Percentiles rank a stretch among this genome's conserved stretches.
Evolutionary conservation across 2,329 filamentous ascomycete species (phyloP).

Genomic region (Exutisphaerella laricina): DNA sequence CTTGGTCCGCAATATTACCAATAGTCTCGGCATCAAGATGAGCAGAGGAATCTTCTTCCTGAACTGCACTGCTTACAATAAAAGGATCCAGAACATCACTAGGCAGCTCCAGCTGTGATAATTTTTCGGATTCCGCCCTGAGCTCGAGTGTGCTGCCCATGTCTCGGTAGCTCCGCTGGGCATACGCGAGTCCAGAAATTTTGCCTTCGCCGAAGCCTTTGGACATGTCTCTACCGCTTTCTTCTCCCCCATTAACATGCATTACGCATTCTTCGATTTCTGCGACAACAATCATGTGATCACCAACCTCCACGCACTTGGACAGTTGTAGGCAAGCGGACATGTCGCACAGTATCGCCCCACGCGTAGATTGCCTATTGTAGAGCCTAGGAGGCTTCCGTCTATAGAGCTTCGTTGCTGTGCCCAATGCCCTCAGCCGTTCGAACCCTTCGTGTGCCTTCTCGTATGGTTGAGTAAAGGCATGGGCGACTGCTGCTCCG

Average conservation of each 20-base stretch:
- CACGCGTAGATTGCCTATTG: no score
- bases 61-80: neutral
- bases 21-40: no score
- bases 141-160: no score
- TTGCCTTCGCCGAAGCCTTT: neutral
- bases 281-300: constrained; percentile 47
- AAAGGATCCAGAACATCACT: constrained; percentile 2
- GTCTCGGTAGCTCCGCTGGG: constrained; percentile 15
- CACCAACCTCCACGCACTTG: constrained; percentile 38
- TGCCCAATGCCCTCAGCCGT: no score
- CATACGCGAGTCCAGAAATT: constrained; percentile 18
- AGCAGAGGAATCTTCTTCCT: no score
- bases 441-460: constrained; percentile 22
- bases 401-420: no score
- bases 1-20: no score
- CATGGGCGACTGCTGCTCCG: constrained; percentile 31
- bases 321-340: constrained; percentile 35
- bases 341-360: constrained; percentile 28
- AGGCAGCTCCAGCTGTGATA: no score
- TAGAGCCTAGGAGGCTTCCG: neutral
- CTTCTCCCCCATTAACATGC: no score
- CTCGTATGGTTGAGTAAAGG: constrained; percentile 29
- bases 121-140: no score
- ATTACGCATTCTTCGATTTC: no score
- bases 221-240: no score